Percentiles rank a stretch among this genome's conserved stretches.
Evolutionary conservation across 768 basidiomycete species (phyloP).

Genomic region (Amanita jacksonii): DNA sequence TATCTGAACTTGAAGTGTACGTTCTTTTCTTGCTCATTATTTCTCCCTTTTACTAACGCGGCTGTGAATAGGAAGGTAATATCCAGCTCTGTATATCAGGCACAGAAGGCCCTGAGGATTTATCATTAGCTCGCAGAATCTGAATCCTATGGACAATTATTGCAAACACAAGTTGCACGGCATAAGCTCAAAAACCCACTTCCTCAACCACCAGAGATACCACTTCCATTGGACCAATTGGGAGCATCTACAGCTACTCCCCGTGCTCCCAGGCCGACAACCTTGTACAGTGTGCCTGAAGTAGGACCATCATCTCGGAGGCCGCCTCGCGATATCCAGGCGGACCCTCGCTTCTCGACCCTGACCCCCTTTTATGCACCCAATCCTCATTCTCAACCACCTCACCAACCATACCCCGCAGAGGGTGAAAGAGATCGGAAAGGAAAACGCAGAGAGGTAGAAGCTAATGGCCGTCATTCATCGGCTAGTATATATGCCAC

Average conservation of each 20-base stretch:
- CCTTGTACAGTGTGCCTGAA: conserved; percentile 1
- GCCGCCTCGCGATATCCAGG: conserved; percentile 2
- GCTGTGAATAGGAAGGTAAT: conserved; percentile 5
- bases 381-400: background rate
- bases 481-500: conserved; percentile 3
- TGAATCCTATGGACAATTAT: background rate
- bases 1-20: conserved; percentile 24
- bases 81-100: background rate
- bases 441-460: conserved; percentile 4
- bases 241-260: background rate
- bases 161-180: conserved; percentile 2
- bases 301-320: conserved; percentile 4
- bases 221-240: conserved; percentile 5
- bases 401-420: background rate
- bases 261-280: background rate
- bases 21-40: conserved; percentile 6
- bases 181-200: conserved; percentile 9
- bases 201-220: conserved; percentile 6
- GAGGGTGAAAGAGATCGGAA: background rate
- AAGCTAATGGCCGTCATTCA: conserved; percentile 3
- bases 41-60: background rate
- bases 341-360: background rate
- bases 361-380: conserved; percentile 4
- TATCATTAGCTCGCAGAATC: background rate
- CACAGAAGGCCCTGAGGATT: conserved; percentile 6